These are phyloP conservation scores for Phytopythium helicoides DNA, from an alignment of 352 stramenopile genomes.

Conservation along the genomic window DNA sequence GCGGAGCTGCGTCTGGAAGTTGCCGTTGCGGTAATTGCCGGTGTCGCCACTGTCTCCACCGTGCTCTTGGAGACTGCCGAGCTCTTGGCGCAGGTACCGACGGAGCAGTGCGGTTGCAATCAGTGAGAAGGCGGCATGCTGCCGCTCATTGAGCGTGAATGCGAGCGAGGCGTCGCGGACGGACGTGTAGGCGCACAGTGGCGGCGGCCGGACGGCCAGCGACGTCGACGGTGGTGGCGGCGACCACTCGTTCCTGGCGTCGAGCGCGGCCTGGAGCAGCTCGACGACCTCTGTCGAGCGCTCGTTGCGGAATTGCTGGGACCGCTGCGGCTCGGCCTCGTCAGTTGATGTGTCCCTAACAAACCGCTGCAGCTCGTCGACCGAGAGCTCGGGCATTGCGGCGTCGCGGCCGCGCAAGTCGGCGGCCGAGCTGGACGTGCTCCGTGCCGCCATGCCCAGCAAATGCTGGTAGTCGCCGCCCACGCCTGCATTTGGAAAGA, in stretches of 20 bases:
- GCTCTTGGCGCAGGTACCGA: constrained; percentile 4
- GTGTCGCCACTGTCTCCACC: not conserved
- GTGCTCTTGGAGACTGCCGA: constrained; percentile 1
- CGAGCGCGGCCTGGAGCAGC: constrained; percentile 3
- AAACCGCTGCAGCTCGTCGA: not conserved
- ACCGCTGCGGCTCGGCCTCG: not conserved
- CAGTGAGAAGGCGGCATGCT: constrained; percentile 4
- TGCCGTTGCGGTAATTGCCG: not conserved
- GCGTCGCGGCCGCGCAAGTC: not conserved
- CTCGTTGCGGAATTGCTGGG: not conserved
- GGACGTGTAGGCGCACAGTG: not conserved
- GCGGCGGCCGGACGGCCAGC: not conserved
- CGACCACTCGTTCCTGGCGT: not conserved
- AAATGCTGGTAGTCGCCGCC: not conserved
- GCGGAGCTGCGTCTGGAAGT: too few species aligned
- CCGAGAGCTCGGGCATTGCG: not conserved
- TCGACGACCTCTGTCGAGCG: constrained; percentile 5
- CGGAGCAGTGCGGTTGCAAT: constrained; percentile 4
- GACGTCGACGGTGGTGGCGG: not conserved
- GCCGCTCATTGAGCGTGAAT: constrained; percentile 2
- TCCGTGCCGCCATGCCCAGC: not conserved
- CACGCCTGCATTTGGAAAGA: not conserved
- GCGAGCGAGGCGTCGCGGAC: not conserved
- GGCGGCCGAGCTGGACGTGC: not conserved
- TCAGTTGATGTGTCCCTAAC: not conserved